These are phyloP conservation scores for Ciborinia camelliae DNA, from an alignment of 2,329 filamentous ascomycete species.

Conservation along the genomic window DNA sequence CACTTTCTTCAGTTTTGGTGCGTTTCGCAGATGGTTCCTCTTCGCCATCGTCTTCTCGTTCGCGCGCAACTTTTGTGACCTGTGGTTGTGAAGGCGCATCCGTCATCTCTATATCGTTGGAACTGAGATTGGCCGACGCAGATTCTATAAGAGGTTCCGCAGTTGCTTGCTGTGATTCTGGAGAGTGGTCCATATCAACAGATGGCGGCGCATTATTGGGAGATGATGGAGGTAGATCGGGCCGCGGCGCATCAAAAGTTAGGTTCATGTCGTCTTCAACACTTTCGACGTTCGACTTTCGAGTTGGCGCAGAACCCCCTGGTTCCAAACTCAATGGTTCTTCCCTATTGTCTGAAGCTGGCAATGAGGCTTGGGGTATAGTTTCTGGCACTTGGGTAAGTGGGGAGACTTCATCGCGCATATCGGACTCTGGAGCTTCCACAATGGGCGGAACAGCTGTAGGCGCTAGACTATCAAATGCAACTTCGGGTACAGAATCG, in stretches of 20 bases:
- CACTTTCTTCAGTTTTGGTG: constrained; percentile 62
- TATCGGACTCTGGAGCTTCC: constrained; percentile 36
- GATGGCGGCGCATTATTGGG: constrained; percentile 16
- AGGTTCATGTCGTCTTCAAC: constrained; percentile 14
- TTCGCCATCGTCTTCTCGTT: constrained; percentile 70
- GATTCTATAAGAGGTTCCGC: background rate
- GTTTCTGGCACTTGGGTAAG: constrained; percentile 16
- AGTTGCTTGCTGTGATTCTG: background rate
- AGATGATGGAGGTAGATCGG: constrained; percentile 15
- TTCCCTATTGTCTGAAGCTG: constrained; percentile 8
- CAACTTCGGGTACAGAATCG: constrained; percentile 29
- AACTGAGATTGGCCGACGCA: background rate
- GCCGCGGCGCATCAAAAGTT: constrained; percentile 14
- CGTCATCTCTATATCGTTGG: constrained; percentile 36
- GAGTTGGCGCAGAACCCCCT: background rate
- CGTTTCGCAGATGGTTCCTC: constrained; percentile 74
- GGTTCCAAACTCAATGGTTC: background rate
- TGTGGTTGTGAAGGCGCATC: constrained; percentile 37
- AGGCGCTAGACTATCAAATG: constrained; percentile 27
- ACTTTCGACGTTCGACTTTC: constrained; percentile 2
- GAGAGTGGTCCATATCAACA: constrained; percentile 8
- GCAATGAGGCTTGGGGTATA: constrained; percentile 4
- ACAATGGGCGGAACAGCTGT: constrained; percentile 35
- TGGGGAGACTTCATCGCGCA: constrained; percentile 29
- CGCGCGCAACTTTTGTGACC: constrained; percentile 61